Base-by-base conservation (phyloP, 768 basidiomycete species). In the Suillus brevipes region DNA sequence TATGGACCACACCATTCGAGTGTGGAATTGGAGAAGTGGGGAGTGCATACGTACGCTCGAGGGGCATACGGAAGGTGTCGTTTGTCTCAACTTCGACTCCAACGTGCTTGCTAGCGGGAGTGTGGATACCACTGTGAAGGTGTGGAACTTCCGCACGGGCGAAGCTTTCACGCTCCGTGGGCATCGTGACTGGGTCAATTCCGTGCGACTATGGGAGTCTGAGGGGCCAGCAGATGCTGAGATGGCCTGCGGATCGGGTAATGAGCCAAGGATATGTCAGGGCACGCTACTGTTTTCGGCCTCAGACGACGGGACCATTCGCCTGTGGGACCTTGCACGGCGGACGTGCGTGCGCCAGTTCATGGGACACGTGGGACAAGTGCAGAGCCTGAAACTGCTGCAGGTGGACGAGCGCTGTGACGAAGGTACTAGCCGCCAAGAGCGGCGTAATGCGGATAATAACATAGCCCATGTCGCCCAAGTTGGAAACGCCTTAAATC, bases 221-320 rank as follows among this genome's bases (percentile, higher is more conserved):
- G 34, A 62, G 12, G 70, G 61, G 45, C 62, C 45, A 1, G 47
- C 67, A 55, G 52, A 28, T 42, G 64, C 66, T 14, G 56, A 65
- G 37, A 49, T 45, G 62, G 62, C 65, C 25, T 71, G 62, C 75
- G 77, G 50, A 69, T 78, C 73, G 63, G 75, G 78, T 20, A 83
- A 83, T 52, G 58, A 59, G 18, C 58, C 58, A 25, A 81, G 85
- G 60, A 89, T 93, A 65, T 85, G 89, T 64, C 83, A 87, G 18
- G 94, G 95, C 60, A 96, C 97, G 79, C 95, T 98, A 91, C 83
- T 99, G 34, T 97, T 99, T 80, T 97, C 95, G 9, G 94, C 94
- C 4, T 95, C 94, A 9, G 97, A 99, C 74, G 97, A 99, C 75
- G 92, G 91, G 34, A 89, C 90, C 4, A 94, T 99, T 76, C 89